Conservation (phyloP, 1,284 basidiomycete species). For the Leccinum pseudoinsigne region DNA sequence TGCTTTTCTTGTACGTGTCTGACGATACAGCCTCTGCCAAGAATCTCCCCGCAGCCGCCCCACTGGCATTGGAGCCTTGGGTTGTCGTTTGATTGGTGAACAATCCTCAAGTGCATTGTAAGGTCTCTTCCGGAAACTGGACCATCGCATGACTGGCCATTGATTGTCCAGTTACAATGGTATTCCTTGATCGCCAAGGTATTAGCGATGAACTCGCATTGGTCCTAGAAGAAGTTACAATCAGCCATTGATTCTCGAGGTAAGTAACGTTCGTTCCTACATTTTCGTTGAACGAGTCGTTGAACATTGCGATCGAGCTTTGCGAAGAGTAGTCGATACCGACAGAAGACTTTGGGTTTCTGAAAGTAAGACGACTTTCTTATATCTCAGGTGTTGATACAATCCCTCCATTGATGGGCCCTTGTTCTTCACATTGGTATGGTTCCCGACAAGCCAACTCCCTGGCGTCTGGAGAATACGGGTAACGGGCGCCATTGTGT, state of each 20-base stretch:
- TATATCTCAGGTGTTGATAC: slow-evolving; percentile 17
- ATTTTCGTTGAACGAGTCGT: slow-evolving; percentile 16
- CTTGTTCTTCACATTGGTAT: slow-evolving; percentile 19
- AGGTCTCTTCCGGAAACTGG: slow-evolving; percentile 16
- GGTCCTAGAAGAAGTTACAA: slow-evolving; percentile 9
- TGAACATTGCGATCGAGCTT: slow-evolving; percentile 13
- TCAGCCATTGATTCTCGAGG: background rate
- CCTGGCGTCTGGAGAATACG: slow-evolving; percentile 14
- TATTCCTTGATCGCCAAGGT: slow-evolving; percentile 1
- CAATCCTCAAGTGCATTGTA: slow-evolving; percentile 19
- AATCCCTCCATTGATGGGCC: slow-evolving; percentile 1
- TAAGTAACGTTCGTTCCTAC: slow-evolving; percentile 5
- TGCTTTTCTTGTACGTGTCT: slow-evolving; percentile 28
- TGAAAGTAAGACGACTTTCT: background rate
- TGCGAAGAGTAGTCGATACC: background rate
- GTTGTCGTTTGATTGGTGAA: slow-evolving; percentile 8
- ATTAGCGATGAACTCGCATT: slow-evolving; percentile 15
- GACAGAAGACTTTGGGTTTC: background rate
- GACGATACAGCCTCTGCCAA: slow-evolving; percentile 18
- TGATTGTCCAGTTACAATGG: slow-evolving; percentile 11
- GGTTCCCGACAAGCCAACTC: slow-evolving; percentile 18
- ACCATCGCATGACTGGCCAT: slow-evolving; percentile 16
- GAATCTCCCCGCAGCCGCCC: slow-evolving; percentile 14
- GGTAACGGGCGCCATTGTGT: background rate
- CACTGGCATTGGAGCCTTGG: slow-evolving; percentile 17